Base-by-base conservation (phyloP, 2,329 filamentous ascomycete species). In the Botryotinia calthae region DNA sequence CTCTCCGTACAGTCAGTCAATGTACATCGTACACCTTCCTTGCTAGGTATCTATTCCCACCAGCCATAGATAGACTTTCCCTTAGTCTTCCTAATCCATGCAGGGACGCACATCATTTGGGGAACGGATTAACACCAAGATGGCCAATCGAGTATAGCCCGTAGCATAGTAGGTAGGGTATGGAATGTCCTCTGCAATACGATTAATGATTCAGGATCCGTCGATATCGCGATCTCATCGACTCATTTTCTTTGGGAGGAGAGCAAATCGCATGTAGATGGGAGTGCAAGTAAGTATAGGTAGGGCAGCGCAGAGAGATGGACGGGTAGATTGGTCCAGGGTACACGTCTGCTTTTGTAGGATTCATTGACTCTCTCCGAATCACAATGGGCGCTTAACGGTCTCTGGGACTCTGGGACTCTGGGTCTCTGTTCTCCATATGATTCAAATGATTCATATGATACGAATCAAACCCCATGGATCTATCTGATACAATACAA, bases 71-170 rank as follows among this genome's bases (percentile, higher is more conserved):
- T n/a, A 9, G 25, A 62, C 59, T 62, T 42, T 62, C 28, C 14
- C 25, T 28, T 54, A 31, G 51, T 16, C n/a, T 63, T 63, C 25
- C 37, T 42, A 20, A 28, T 12, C 61, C 61, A 62, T 62, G 59
- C 25, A 62, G 59, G 59, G 59, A 62, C 61, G 61, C 40, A 63
- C 25, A 44, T 63, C 61, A 63, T 63, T 63, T 18, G 34, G 31
- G n/a, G 56, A 63, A 31, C 25, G 40, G 61, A n/a, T 44, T 44
- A 8, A 63, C 12, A 18, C 46, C 46, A 51, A 51, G 46, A 25
- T 25, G 46, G 46, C n/a, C 48, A 51, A n/a, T 51, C 48, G 48
- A 51, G 48, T 14, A n/a, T n/a, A 14, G 48, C 5, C n/a, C n/a
- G 25, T 7, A 51, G 12, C 48, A 37, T 37, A 37, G 34, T 37